Base-by-base conservation (phyloP, 192 early-diverging fungal genomes). In the Coemansia sp. region DNA sequence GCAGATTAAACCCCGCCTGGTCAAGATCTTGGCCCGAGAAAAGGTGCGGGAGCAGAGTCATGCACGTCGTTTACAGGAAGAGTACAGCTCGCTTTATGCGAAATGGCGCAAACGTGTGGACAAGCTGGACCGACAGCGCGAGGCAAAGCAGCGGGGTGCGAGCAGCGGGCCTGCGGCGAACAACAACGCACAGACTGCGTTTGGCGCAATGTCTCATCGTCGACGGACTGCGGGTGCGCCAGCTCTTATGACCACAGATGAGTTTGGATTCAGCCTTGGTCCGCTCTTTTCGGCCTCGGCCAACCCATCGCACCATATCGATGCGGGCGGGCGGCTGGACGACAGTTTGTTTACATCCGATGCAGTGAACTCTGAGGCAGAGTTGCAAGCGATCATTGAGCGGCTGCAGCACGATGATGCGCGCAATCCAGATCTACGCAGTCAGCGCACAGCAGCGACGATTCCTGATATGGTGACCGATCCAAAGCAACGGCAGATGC, bases 301-400 rank as follows among this genome's bases (percentile, higher is more conserved):
- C 56, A 73, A 42, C 51, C 60, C 52, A n/a, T 54, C 52, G 17
- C 52, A 54, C 17, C 52, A 54, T 28, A 8, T 54, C 17, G 52
- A 54, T 28, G 25, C 52, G 7, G 47, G 62, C 36, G 28, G 57
- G 51, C 68, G 31, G 34, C 31, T 28, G 37, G 64, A 46, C 71
- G 79, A 58, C 2, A 54, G 78, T 15, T 57, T 75, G 7, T 89
- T 84, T 48, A 85, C 84, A 0, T 87, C 85, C 10, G 90, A 92
- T 51, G 85, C 86, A 9, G 90, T 89, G 42, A 78, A 89, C 40
- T 86, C 85, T n/a, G 90, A 92, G 34, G 90, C 90, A 5, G 90
- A 90, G 71, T 64, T 92, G 25, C 60, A 86, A 26, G 88, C 87
- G 58, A 90, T 92, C 42, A 90, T 91, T 60, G 84, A 87, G 67